Conservation (phyloP, 2,329 filamentous ascomycete genomes). For the Hysterium pulicare region DNA sequence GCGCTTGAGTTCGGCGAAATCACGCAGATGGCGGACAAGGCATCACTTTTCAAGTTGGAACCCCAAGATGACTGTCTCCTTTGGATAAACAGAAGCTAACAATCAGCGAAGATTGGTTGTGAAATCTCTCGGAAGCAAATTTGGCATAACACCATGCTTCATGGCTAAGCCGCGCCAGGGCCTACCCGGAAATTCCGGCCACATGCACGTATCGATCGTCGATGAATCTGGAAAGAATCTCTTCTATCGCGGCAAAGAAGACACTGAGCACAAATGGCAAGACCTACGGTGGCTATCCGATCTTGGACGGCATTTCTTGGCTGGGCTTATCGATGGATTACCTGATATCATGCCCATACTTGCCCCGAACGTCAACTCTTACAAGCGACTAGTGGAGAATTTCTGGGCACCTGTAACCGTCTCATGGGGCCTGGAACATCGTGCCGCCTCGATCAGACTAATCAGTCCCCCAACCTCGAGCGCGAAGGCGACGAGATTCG, state of each 20-base stretch:
- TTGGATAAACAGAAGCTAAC: not conserved
- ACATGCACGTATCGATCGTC: conserved; percentile 90
- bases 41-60: conserved; percentile 79
- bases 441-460: conserved; percentile 83
- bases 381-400: conserved; percentile 97
- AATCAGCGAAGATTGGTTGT: conserved; percentile 64
- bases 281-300: conserved; percentile 79
- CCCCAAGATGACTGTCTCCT: not conserved
- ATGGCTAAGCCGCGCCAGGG: conserved; percentile 96
- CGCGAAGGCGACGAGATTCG: conserved; percentile 82
- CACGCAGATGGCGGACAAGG: conserved; percentile 84
- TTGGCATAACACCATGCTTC: conserved; percentile 93
- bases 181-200: conserved; percentile 89
- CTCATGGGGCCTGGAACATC: conserved; percentile 94
- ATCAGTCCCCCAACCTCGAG: conserved; percentile 86
- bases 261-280: conserved; percentile 57
- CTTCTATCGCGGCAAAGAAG: conserved; percentile 68
- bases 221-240: conserved; percentile 80
- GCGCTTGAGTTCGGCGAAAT: conserved; percentile 87
- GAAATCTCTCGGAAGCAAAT: conserved; percentile 81
- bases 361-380: conserved; percentile 93
- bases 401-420: conserved; percentile 99
- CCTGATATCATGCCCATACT: conserved; percentile 95
- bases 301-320: conserved; percentile 86
- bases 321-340: conserved; percentile 81